These are phyloP conservation scores for Parietaria judaica DNA, from an alignment of 306 rosid species.

Conservation along the genomic window DNA sequence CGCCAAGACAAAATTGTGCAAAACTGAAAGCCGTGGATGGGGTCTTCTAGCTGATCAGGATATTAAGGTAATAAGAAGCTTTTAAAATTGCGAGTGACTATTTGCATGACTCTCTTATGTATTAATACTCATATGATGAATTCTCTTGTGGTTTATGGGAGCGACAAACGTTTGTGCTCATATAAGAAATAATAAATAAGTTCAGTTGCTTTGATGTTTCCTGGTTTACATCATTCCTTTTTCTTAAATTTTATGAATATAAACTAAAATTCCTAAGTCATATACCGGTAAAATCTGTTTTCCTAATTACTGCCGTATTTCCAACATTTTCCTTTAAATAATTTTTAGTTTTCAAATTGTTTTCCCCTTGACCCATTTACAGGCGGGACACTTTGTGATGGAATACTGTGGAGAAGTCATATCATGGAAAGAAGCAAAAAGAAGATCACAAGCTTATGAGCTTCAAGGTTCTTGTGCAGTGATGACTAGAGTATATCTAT, in stretches of 20 bases:
- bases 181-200: no score
- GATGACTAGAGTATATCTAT: background rate
- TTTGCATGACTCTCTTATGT: background rate
- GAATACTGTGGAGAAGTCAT: constrained; percentile 98
- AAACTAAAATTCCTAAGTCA: no score
- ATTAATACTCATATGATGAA: no score
- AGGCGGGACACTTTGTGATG: constrained; percentile 74
- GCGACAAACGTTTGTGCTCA: no score
- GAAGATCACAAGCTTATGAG: constrained; percentile 80
- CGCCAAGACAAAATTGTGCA: constrained; percentile 77
- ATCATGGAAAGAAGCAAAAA: constrained; percentile 91
- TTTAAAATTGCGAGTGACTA: constrained; percentile 8
- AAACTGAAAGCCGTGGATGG: constrained; percentile 92
- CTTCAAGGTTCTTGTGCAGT: constrained; percentile 49
- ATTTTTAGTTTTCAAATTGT: background rate
- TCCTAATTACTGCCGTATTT: background rate
- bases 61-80: constrained; percentile 51
- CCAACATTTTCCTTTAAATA: no score
- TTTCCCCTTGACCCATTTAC: background rate
- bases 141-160: no score
- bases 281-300: background rate
- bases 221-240: no score
- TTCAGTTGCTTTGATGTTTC: no score
- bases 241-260: no score
- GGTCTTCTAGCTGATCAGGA: constrained; percentile 85